Conservation (phyloP, 108 stramenopile species). For the Discostella pseudostelligera region DNA sequence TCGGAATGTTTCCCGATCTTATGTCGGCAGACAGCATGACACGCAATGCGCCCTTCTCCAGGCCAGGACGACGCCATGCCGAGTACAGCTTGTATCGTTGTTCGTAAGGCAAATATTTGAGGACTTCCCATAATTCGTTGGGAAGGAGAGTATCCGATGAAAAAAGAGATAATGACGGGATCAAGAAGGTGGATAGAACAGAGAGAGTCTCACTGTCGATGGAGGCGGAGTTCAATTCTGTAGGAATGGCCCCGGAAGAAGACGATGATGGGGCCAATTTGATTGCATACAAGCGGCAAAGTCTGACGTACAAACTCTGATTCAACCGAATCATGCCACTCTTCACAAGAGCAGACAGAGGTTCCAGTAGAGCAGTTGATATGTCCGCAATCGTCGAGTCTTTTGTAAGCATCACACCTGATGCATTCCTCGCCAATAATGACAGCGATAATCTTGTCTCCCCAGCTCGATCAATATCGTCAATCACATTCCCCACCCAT, state of each 20-base stretch:
- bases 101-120: conserved; percentile 60
- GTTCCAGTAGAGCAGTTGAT: conserved; percentile 24
- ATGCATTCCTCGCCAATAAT: not conserved
- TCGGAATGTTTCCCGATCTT: conserved; percentile 30
- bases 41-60: conserved; percentile 61
- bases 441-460: not conserved
- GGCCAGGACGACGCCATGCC: conserved; percentile 64
- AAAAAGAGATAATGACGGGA: conserved; percentile 72
- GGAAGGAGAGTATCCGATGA: conserved; percentile 63
- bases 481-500: conserved; percentile 25
- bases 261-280: conserved; percentile 7
- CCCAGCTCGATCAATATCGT: not conserved
- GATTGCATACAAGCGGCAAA: conserved; percentile 52
- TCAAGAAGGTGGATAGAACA: conserved; percentile 53
- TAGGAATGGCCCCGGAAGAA: not conserved
- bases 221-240: conserved; percentile 19
- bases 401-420: not conserved
- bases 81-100: conserved; percentile 75
- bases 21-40: conserved; percentile 18
- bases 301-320: conserved; percentile 56
- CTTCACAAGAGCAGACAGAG: conserved; percentile 28
- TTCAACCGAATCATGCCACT: conserved; percentile 58
- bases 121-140: conserved; percentile 69
- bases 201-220: conserved; percentile 38
- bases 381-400: conserved; percentile 27